Evolutionary conservation across 306 rosid genomes (phyloP), one percentile per base, ranked within the genome.

Genomic region (Citrullus mucosospermus): DNA sequence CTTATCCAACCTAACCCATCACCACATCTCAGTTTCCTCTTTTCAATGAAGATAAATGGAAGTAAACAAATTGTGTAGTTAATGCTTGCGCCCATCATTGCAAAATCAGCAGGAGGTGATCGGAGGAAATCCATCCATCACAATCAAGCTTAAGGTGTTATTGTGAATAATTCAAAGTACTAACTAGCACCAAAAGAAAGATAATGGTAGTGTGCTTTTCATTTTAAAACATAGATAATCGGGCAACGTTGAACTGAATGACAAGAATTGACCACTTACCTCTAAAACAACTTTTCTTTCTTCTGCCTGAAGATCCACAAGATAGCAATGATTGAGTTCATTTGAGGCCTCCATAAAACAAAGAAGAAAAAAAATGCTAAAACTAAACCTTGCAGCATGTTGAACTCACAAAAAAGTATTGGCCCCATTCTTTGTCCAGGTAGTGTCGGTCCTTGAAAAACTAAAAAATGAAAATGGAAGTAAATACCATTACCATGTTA

Each of bases 361-460:
- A 25, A 12, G 48, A 4, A 38, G 6, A 14, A 46, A 65, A 17
- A 55, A 53, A 75, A 30, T 41, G 51, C 66, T 11, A 30, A 15
- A 56, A 76, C 22, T 55, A 38, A 67, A 34, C 36, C 20, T 46
- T 20, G 16, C 50, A 39, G 25, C 44, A 77, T 77, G 39, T 25
- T 78, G 44, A 71, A 86, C 99, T 92, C 85, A 92, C 97, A 32
- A 85, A 87, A 85, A 95, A 95, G 81, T 89, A 89, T 63, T 81
- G 87, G 38, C 97, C 97, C 97, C 97, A 92, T 82, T 95, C 99
- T 86, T 95, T 92, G 83, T 92, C 99, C 93, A 92, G 85, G 88
- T 91, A 89, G 80, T 95, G 97, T 51, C 97, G 85, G 70, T 91
- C 97, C 79, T 92, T 95, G 75, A 95, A 95, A 85, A 95, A 95